These are phyloP conservation scores for Euryodendron excelsum DNA, from an alignment of 148 eudicot species.

Conservation along the genomic window DNA sequence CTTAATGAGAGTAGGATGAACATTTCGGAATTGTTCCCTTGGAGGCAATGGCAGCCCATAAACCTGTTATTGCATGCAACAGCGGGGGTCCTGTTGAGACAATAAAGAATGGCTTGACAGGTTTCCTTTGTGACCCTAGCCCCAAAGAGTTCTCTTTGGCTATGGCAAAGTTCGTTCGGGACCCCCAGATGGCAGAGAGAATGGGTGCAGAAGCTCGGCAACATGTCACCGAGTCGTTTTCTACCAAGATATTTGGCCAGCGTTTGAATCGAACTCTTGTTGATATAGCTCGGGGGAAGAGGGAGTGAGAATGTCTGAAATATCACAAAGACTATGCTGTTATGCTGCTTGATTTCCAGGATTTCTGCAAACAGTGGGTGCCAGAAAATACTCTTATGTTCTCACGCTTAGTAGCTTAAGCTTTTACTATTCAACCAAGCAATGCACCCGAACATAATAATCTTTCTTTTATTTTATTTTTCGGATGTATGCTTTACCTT, in stretches of 20 bases:
- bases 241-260: conserved; percentile 72
- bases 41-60: conserved; percentile 96
- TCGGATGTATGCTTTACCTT: too few relatives aligned
- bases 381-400: too few relatives aligned
- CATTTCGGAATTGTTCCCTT: conserved; percentile 94
- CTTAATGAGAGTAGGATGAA: conserved; percentile 57
- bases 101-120: conserved; percentile 61
- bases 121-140: conserved; percentile 75
- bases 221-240: conserved; percentile 74
- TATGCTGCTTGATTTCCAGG: background rate
- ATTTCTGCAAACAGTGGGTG: too few relatives aligned
- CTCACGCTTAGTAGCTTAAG: too few relatives aligned
- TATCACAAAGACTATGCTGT: background rate
- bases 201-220: conserved; percentile 71
- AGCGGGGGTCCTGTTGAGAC: conserved; percentile 95
- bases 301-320: conserved; percentile 37
- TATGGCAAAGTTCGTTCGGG: conserved; percentile 60
- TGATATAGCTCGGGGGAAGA: conserved; percentile 47
- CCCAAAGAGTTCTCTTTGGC: conserved; percentile 65
- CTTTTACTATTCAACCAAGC: too few relatives aligned
- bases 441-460: too few relatives aligned
- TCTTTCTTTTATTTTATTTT: too few relatives aligned
- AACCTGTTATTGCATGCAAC: conserved; percentile 90
- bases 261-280: conserved; percentile 55
- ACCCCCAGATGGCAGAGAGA: conserved; percentile 49